Percentiles rank a stretch among this genome's conserved stretches.
Conservation (phyloP, 352 stramenopile species). For the Globisporangium canariense region DNA sequence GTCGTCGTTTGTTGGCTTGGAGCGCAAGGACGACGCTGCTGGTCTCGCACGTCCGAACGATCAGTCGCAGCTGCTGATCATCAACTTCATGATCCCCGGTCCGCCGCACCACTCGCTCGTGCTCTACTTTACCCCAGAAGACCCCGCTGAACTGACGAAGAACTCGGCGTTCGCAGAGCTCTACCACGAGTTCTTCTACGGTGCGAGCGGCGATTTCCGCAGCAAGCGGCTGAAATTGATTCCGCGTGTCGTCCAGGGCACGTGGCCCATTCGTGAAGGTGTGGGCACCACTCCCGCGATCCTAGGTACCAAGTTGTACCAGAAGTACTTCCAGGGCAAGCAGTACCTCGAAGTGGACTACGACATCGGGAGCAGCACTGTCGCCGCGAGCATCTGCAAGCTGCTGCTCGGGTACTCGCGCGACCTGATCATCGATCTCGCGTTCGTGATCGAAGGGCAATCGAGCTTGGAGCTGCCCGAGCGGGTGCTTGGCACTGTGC, state of each 20-base stretch:
- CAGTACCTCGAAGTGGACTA: conserved; percentile 79
- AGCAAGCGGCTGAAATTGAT: conserved; percentile 89
- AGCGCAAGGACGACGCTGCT: conserved; percentile 10
- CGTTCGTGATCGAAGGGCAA: conserved; percentile 79
- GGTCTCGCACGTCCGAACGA: conserved; percentile 20
- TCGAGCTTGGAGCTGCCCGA: conserved; percentile 70
- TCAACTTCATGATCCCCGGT: conserved; percentile 81
- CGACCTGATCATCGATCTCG: conserved; percentile 78
- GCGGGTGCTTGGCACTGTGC: conserved; percentile 65
- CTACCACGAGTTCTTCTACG: conserved; percentile 60
- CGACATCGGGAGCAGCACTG: conserved; percentile 72
- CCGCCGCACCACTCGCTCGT: conserved; percentile 66
- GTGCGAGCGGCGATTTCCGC: conserved; percentile 59
- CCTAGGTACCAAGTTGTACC: conserved; percentile 86
- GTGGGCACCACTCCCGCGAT: conserved; percentile 89
- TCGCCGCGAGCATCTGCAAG: conserved; percentile 66
- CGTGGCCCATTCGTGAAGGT: conserved; percentile 84
- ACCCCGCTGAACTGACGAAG: conserved; percentile 51
- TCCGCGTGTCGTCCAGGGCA: conserved; percentile 85
- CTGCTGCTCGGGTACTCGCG: conserved; percentile 63
- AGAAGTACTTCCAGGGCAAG: conserved; percentile 66
- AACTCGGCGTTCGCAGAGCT: conserved; percentile 72
- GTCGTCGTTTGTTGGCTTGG: conserved; percentile 59
- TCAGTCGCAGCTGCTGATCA: conserved; percentile 59
- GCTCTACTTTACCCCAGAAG: conserved; percentile 75